Evolutionary conservation across 441 rosid genomes (phyloP).

Genomic region (Pelargonium fulgidum): DNA sequence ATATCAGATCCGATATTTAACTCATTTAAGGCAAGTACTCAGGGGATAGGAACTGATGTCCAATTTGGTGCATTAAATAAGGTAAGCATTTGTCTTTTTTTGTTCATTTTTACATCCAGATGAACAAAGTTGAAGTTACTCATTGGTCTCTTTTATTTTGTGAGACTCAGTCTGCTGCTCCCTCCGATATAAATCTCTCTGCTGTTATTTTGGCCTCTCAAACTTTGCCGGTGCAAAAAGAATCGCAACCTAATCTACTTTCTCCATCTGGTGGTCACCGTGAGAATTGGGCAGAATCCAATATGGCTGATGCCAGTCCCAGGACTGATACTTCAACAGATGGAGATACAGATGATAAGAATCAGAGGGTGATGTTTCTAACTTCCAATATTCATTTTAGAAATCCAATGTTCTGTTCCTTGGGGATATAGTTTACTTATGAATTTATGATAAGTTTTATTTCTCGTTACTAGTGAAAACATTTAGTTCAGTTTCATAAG

Average conservation of each 20-base stretch:
- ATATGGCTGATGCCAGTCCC: slow-evolving; percentile 66
- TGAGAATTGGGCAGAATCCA: slow-evolving; percentile 59
- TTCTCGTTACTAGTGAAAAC: not conserved
- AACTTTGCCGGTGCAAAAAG: slow-evolving; percentile 30
- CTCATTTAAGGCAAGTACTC: slow-evolving; percentile 45
- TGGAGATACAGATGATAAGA: slow-evolving; percentile 63
- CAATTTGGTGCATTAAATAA: slow-evolving; percentile 42
- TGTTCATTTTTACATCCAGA: not conserved
- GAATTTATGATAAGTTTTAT: not conserved
- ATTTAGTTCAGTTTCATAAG: not conserved
- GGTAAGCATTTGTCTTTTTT: slow-evolving; percentile 26
- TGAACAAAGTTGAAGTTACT: slow-evolving; percentile 21
- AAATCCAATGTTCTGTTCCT: not conserved
- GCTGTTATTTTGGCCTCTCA: slow-evolving; percentile 33
- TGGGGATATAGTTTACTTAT: not conserved
- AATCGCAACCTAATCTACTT: slow-evolving; percentile 33
- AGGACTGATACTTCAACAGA: slow-evolving; percentile 78
- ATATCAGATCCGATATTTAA: slow-evolving; percentile 42
- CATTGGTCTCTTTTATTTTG: not conserved
- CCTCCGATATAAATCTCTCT: slow-evolving; percentile 35
- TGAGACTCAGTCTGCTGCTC: slow-evolving; percentile 32
- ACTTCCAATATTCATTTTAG: slow-evolving; percentile 10
- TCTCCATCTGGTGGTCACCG: slow-evolving; percentile 39
- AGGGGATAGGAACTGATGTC: slow-evolving; percentile 39
- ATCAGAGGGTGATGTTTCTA: slow-evolving; percentile 52